Base-by-base conservation (phyloP, 192 early-diverging fungal genomes). In the Endogone sp. region DNA sequence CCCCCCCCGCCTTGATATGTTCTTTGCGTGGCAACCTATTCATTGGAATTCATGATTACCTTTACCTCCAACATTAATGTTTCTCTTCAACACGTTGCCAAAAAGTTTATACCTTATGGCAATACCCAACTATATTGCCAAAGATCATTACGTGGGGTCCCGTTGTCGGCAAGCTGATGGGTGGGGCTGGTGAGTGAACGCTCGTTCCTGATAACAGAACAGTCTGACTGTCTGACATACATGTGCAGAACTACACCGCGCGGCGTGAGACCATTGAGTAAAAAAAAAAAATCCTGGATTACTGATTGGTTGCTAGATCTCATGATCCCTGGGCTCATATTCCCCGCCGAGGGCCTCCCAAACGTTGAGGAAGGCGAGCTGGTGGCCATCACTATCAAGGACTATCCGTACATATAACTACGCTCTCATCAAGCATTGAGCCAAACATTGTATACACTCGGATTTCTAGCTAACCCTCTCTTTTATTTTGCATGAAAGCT, bases 101-200 rank as follows among this genome's bases (percentile, higher is more conserved):
- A n/a, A 25, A 65, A 89, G 88, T 95, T 3, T 94, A 95, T 66
- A 89, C 85, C 21, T 78, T 92, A 54, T 94, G 94, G 94, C 75
- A 72, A 67, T 84, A 88, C 69, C 91, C 92, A 0, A 61, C 30
- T 21, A 74, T 91, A 67, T 71, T 92, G 25, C 89, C 92, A 22
- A 81, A 79, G 16, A 56, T 95, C 11, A 85, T 81, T 56, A 94
- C 92, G 6, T 86, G 85, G 75, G 75, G 78, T n/a, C 74, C 80
- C 13, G 94, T 93, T 1, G 70, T 94, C 44, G 74, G 86, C 9
- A 89, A 91, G 65, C 77, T 93, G 26, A 82, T 86, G n/a, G 84
- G 88, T 60, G 93, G 95, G 2, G 95, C 95, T 4, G 77, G 77
- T 74, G 67, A 28, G 54, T 26, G 37, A 49, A 60, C 27, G 0